Percentiles rank a stretch among this genome's conserved stretches.
Conservation (phyloP, 768 basidiomycete species). For the Boletus pseudo-olivaceus region DNA sequence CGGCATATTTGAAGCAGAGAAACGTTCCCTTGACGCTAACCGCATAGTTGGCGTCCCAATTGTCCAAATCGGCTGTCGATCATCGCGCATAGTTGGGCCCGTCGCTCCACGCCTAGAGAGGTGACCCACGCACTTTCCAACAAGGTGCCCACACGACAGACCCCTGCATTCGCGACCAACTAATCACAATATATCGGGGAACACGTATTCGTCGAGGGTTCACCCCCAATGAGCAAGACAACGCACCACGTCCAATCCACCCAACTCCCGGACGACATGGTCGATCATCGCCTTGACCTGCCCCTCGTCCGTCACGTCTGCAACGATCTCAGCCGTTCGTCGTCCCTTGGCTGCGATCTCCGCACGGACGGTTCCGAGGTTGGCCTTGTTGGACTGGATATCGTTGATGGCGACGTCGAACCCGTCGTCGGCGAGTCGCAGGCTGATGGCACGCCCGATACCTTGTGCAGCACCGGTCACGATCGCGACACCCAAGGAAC, state of each 20-base stretch:
- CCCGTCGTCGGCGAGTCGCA: slow-evolving; percentile 41
- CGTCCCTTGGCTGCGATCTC: not conserved
- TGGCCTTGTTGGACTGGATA: slow-evolving; percentile 14
- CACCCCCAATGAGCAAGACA: not conserved
- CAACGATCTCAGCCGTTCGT: not conserved
- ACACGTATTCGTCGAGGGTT: not conserved
- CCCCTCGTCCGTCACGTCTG: slow-evolving; percentile 3
- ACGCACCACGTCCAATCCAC: slow-evolving; percentile 15
- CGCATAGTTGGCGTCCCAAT: slow-evolving; percentile 27
- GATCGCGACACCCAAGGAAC: slow-evolving; percentile 31
- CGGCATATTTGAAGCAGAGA: slow-evolving; percentile 26
- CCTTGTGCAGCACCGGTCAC: slow-evolving; percentile 46
- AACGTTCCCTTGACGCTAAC: slow-evolving; percentile 18
- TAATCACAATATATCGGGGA: not conserved
- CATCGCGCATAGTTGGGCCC: not conserved
- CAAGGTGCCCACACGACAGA: slow-evolving; percentile 3
- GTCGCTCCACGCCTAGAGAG: not conserved
- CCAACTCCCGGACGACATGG: slow-evolving; percentile 1
- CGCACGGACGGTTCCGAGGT: slow-evolving; percentile 1
- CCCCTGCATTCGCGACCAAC: slow-evolving; percentile 15
- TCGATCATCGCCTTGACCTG: slow-evolving; percentile 15
- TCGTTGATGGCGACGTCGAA: slow-evolving; percentile 48
- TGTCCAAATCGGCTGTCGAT: slow-evolving; percentile 9
- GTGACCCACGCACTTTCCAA: slow-evolving; percentile 2
- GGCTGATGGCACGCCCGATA: slow-evolving; percentile 46